These are phyloP conservation scores for Colletotrichum theobromicola DNA, from an alignment of 2,329 filamentous ascomycete species.

Conservation along the genomic window DNA sequence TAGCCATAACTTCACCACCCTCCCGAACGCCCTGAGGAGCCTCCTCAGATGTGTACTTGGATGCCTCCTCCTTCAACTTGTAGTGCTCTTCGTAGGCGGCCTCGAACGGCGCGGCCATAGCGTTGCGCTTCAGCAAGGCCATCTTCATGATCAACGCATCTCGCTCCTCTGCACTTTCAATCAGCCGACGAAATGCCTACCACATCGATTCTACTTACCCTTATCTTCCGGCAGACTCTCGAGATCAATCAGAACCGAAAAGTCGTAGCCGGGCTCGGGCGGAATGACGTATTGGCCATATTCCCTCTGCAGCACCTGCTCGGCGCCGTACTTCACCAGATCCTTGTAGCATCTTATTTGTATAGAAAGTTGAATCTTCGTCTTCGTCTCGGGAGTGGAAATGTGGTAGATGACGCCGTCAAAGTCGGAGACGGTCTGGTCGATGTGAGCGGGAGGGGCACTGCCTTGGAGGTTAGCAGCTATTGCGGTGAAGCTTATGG, in stretches of 20 bases:
- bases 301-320: conserved; percentile 90
- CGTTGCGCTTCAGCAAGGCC: conserved; percentile 93
- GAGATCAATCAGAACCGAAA: conserved; percentile 89
- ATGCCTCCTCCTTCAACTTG: conserved; percentile 83
- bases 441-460: conserved; percentile 84
- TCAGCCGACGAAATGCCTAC: not conserved
- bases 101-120: conserved; percentile 98
- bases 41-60: conserved; percentile 91
- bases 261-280: conserved; percentile 92
- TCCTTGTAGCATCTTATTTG: conserved; percentile 95
- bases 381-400: conserved; percentile 92
- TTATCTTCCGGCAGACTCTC: conserved; percentile 84
- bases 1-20: conserved; percentile 91
- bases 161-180: conserved; percentile 66
- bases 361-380: conserved; percentile 93
- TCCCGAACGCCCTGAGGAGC: conserved; percentile 90
- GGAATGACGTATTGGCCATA: conserved; percentile 90
- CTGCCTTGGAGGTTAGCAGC: conserved; percentile 57
- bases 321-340: conserved; percentile 89
- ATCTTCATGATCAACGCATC: conserved; percentile 88
- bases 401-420: conserved; percentile 99
- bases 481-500: conserved; percentile 11
- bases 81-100: conserved; percentile 95
- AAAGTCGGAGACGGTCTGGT: conserved; percentile 98
- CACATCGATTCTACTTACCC: conserved; percentile 49